Percentiles rank a stretch among this genome's conserved stretches.
These are phyloP conservation scores for Cryptococcus sp. DNA, from an alignment of 1,284 basidiomycete genomes.

Conservation along the genomic window DNA sequence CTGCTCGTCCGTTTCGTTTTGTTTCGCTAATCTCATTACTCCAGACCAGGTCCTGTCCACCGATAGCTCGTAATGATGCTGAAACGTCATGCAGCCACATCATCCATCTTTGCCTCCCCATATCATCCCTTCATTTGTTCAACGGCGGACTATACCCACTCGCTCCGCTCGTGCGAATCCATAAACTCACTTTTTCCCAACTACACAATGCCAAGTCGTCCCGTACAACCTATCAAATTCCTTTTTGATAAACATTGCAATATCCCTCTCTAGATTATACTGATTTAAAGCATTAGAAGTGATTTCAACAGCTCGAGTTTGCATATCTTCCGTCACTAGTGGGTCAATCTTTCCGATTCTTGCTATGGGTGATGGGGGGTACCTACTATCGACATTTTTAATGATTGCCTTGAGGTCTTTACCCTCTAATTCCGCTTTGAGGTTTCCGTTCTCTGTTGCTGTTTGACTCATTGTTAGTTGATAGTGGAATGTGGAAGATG, in stretches of 20 bases:
- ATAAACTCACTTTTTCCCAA: conserved; percentile 71
- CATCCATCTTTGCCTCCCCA: too few relatives aligned
- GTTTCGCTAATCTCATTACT: too few relatives aligned
- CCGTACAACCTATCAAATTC: conserved; percentile 89
- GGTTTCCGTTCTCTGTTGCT: not conserved
- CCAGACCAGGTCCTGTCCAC: too few relatives aligned
- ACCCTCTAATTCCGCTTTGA: conserved; percentile 1
- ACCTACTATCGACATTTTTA: conserved; percentile 82
- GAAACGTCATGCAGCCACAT: too few relatives aligned
- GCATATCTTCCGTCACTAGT: conserved; percentile 86
- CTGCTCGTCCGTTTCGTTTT: too few relatives aligned
- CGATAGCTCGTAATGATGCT: too few relatives aligned
- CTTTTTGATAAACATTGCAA: conserved; percentile 96
- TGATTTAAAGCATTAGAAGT: conserved; percentile 79
- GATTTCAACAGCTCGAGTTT: conserved; percentile 84
- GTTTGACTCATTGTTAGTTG: not conserved
- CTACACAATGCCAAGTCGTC: conserved; percentile 86
- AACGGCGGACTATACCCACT: too few relatives aligned
- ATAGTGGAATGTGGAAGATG: too few relatives aligned
- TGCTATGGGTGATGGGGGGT: not conserved
- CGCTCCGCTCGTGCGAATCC: not conserved
- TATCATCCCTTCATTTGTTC: too few relatives aligned
- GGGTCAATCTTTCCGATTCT: too few relatives aligned
- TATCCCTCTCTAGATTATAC: conserved; percentile 94
- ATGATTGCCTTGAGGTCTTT: conserved; percentile 67